Base-by-base conservation (phyloP, 192 early-diverging fungal species). In the Linnemannia zychae region DNA sequence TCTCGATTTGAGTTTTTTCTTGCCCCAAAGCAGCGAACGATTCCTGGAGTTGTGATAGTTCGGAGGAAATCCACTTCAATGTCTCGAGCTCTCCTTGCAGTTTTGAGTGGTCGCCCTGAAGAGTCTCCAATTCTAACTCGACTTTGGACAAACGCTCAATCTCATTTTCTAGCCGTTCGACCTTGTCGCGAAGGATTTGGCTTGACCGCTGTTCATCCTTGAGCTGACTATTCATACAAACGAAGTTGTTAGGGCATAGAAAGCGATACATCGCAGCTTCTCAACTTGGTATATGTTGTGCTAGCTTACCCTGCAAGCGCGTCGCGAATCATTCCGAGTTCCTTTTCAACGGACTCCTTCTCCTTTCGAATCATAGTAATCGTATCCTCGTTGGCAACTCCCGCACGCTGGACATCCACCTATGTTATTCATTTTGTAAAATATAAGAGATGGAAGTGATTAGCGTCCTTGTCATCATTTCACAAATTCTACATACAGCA, bases 381-480 rank as follows among this genome's bases (percentile, higher is more conserved):
- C 1, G 88, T 87, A n/a, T 89, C 88, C 75, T 89, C 88, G 31
- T 84, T 81, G 46, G 88, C 88, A 28, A 79, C 69, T 38, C 80
- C 69, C 24, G 88, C 86, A 31, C 85, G 83, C 68, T 79, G 72
- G 57, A 89, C 86, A 67, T 89, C 88, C 15, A 82, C n/a, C 88
- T 89, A 71, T 33, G 28, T 7, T 12, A 16, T 48, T 13, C 7
- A 28, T 9, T 3, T 9, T 38, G 4, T 13, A n/a, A 9, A 0
- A 12, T 63, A 6, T 16, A 28, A 28, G 22, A 63, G 2, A 44
- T 5, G 18, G 24, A 37, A 34, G 40, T n/a, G 11, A 31, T 75
- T 16, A 13, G 17, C 24, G 20, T 20, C 2, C 57, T 63, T 63
- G 4, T 31, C 3, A 12, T 31, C 9, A 31, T 31, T 7, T 63